Evolutionary conservation across 2,329 filamentous ascomycete genomes (phyloP), one percentile per base, ranked within the genome.

Genomic region (Trichoderma sp.): DNA sequence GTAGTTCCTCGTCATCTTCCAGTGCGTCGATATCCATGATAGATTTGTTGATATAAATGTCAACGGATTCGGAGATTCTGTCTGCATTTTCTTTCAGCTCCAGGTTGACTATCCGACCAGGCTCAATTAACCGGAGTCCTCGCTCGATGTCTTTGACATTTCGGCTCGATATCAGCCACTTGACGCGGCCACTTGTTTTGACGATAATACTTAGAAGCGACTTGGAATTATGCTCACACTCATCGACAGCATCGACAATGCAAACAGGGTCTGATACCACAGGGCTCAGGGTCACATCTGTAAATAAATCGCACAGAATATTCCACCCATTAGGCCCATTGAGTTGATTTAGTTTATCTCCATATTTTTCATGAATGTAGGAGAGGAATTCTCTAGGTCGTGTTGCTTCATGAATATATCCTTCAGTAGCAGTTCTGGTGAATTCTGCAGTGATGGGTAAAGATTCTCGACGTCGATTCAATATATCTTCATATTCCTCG

Each of bases 191-290:
- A 11, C 39, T 2, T 79, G 78, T 15, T 57, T 78, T 62, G 12
- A 75, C 51, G 34, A 85, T 79, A 12, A 84, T 74, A 0, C 79
- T 60, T 12, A 86, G 76, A 4, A 86, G 81, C 57, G 77, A 56
- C 47, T 62, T 72, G 84, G 86, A 30, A 6, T 61, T 36, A 1
- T 32, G 18, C 9, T 47, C 53, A 11, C 62, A 68, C 74, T 87
- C 84, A 67, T 87, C 84, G 0, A 87, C 81, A 3, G 61, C 61
- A 30, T 64, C 61, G 5, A 51, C n/a, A n/a, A n/a, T n/a, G n/a
- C n/a, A n/a, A n/a, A n/a, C n/a, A n/a, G n/a, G n/a, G n/a, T n/a
- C n/a, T n/a, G n/a, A n/a, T n/a, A n/a, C n/a, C n/a, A n/a, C n/a
- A n/a, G n/a, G n/a, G n/a, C n/a, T n/a, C n/a, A n/a, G n/a, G n/a